Conservation (phyloP, 345 rosid species). For the Brassica incana region DNA sequence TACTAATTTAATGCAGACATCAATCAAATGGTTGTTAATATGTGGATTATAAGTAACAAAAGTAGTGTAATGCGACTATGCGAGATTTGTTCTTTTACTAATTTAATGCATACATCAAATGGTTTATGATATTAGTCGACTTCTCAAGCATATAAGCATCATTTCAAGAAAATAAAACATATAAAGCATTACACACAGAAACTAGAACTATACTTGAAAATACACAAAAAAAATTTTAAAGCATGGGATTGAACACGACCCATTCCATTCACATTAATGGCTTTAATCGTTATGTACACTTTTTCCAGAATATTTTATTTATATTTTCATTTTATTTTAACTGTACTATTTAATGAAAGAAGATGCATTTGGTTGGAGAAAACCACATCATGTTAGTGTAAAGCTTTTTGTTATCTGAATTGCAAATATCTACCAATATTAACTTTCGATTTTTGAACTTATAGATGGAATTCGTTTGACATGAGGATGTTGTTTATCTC, state of each 20-base stretch:
- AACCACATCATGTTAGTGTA: not conserved
- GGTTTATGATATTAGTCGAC: not conserved
- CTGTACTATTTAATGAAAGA: not conserved
- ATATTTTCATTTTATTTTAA: not conserved
- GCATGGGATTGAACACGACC: conserved; percentile 22
- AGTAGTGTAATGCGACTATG: not conserved
- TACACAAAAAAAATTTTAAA: not conserved
- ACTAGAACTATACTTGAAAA: not conserved
- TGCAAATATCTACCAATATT: not conserved
- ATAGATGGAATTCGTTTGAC: conserved; percentile 3
- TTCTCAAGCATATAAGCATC: not conserved
- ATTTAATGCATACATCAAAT: not conserved
- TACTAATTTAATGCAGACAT: not conserved
- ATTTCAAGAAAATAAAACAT: not conserved
- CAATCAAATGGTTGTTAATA: not conserved
- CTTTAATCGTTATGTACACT: not conserved
- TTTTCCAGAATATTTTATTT: not conserved
- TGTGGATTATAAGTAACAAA: not conserved
- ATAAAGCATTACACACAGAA: not conserved
- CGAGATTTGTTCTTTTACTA: not conserved
- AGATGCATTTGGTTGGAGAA: not conserved
- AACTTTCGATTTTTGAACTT: not conserved
- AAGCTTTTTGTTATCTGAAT: not conserved
- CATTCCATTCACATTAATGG: conserved; percentile 19
- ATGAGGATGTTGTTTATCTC: not conserved